Evolutionary conservation across 768 basidiomycete genomes (phyloP), one percentile per base, ranked within the genome.

Genomic region (Auriscalpium orientale): DNA sequence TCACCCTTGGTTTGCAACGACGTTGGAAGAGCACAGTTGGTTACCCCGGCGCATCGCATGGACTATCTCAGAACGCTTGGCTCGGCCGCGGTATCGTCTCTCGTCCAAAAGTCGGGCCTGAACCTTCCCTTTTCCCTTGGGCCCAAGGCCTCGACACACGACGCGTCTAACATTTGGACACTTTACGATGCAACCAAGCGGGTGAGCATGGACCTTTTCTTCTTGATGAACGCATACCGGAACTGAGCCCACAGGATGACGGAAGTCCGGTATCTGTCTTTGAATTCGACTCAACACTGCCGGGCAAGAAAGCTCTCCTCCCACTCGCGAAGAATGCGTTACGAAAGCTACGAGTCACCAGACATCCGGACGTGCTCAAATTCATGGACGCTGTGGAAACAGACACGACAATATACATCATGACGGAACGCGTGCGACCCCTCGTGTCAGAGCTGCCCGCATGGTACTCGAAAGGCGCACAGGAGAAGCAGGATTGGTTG

Each of bases 341-440:
- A 48, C 84, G 89, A 55, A 98, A 95, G 68, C 76, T 98, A 13
- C 82, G 95, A 45, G 88, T 90, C 3, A 90, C 87, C 9, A 83
- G 97, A 37, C 97, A 99, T 76, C 97, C 97, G 0, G 94, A 98
- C 70, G 83, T 98, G 2, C 82, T 99, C 62, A 95, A 90, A 67
- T 98, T 95, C 72, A 82, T 99, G 75, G 97, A 98, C 60, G 91
- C 82, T 1, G 83, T 91, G 16, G 95, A 98, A 68, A 87, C 92
- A 2, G 97, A 98, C 51, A 80, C 82, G 12, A 80, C 80, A 1
- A 80, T 98, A 45, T 87, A 91, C 68, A 89, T 99, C 64, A 89
- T 98, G 78, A 99, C 97, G 1, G 97, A 99, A 70, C 86, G 91
- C 4, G 87, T 98, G 12, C 78, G 81, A 35, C 91, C 95, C 5